A percentile compares a stretch with the other conserved stretches of the same genome.
Conservation (phyloP, 306 rosid genomes). For the Castanea crenata region DNA sequence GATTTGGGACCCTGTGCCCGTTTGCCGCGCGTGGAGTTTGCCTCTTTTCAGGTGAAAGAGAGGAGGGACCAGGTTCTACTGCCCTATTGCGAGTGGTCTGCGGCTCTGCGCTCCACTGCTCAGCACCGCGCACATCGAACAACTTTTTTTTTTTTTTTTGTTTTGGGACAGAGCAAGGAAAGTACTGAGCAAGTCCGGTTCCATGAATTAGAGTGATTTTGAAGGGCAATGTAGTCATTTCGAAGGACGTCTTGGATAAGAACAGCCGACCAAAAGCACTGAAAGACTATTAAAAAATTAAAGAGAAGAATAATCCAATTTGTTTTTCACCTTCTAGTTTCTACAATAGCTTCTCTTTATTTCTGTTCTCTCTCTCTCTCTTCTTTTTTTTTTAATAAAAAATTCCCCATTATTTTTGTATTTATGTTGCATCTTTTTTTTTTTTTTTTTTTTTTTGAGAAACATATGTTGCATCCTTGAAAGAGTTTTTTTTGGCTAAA, state of each 20-base stretch:
- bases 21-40: background rate
- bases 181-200: background rate
- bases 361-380: too few relatives aligned
- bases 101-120: background rate
- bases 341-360: too few relatives aligned
- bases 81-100: background rate
- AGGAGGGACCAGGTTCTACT: background rate
- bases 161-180: background rate
- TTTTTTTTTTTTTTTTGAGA: too few relatives aligned
- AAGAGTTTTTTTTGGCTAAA: too few relatives aligned
- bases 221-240: conserved; percentile 26
- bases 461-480: too few relatives aligned
- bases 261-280: conserved; percentile 35
- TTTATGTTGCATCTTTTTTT: too few relatives aligned
- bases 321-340: too few relatives aligned
- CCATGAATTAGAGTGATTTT: background rate
- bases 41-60: background rate
- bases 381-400: too few relatives aligned
- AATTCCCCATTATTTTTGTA: too few relatives aligned
- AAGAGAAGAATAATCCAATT: too few relatives aligned
- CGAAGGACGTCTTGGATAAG: background rate
- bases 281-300: too few relatives aligned
- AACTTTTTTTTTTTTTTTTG: background rate
- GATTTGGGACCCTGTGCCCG: too few relatives aligned
- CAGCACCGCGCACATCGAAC: background rate